A percentile compares a stretch with the other conserved stretches of the same genome.
Conservation (phyloP, 208 protist species). For the Leishmania gerbilli region DNA sequence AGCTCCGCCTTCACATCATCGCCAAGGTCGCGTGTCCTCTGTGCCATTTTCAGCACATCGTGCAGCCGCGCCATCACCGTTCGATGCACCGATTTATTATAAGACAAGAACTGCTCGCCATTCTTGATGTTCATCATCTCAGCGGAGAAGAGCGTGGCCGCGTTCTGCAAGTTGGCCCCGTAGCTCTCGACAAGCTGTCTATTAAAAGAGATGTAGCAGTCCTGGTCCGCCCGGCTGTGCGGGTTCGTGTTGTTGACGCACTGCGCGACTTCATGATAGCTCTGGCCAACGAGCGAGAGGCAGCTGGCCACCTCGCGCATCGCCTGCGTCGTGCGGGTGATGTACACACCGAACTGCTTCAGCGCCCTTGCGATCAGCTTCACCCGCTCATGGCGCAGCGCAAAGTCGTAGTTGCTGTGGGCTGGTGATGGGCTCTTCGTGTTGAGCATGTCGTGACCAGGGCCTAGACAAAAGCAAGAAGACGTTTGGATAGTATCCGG, state of each 20-base stretch:
- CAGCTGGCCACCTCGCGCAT: slow-evolving; percentile 38
- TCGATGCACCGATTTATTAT: slow-evolving; percentile 33
- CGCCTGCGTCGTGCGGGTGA: slow-evolving; percentile 31
- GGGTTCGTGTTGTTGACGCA: slow-evolving; percentile 46
- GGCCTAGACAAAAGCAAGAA: slow-evolving; percentile 1
- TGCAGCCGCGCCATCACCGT: slow-evolving; percentile 32
- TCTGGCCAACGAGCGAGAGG: slow-evolving; percentile 39
- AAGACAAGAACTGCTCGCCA: slow-evolving; percentile 34
- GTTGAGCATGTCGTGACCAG: slow-evolving; percentile 1
- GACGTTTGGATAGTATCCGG: not conserved
- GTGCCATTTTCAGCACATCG: slow-evolving; percentile 32
- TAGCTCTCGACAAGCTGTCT: slow-evolving; percentile 30
- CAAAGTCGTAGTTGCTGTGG: slow-evolving; percentile 52
- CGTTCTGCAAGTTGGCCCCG: slow-evolving; percentile 29
- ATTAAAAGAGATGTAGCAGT: slow-evolving; percentile 9
- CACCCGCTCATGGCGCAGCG: slow-evolving; percentile 46
- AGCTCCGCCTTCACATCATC: slow-evolving; percentile 23
- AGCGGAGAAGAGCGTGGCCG: slow-evolving; percentile 36
- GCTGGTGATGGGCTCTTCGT: slow-evolving; percentile 36
- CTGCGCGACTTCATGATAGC: slow-evolving; percentile 50
- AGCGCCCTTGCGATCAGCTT: slow-evolving; percentile 40
- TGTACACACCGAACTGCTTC: slow-evolving; percentile 37
- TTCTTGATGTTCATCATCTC: slow-evolving; percentile 44
- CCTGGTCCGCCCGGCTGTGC: slow-evolving; percentile 5
- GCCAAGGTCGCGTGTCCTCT: slow-evolving; percentile 33